phyloP scores from a whole-genome alignment of 495 filamentous ascomycete genomes.

The Neurospora sp. region DNA sequence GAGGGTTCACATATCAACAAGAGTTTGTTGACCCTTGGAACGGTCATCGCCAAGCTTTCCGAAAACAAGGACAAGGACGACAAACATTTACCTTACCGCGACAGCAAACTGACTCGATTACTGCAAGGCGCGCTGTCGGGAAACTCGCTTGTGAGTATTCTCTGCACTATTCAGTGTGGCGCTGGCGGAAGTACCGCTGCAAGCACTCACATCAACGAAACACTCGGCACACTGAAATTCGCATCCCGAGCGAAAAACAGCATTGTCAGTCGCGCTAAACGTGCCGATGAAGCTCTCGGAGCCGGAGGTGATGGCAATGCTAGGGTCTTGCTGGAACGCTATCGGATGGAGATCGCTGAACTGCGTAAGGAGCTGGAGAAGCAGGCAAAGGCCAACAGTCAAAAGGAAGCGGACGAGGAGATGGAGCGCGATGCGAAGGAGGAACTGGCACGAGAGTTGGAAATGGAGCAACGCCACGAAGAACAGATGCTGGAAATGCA shows the following conservation, averaged over 20 bases:
- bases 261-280: conserved; percentile 94
- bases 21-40: conserved; percentile 88
- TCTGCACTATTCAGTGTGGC: conserved; percentile 86
- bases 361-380: conserved; percentile 71
- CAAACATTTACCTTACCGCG: conserved; percentile 89
- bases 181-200: conserved; percentile 51
- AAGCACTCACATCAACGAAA: conserved; percentile 70
- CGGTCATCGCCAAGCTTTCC: conserved; percentile 77
- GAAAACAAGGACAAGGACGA: conserved; percentile 81
- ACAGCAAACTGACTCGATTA: conserved; percentile 91
- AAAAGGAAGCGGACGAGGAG: conserved; percentile 57
- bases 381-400: conserved; percentile 49
- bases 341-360: conserved; percentile 86
- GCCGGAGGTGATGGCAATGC: conserved; percentile 69
- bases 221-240: conserved; percentile 93
- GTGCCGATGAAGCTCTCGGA: conserved; percentile 78
- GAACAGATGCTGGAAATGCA: conserved; percentile 99
- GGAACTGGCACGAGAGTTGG: conserved; percentile 65
- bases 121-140: conserved; percentile 90
- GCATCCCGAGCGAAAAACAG: conserved; percentile 94
- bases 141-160: conserved; percentile 89
- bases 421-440: conserved; percentile 48
- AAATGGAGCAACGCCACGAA: conserved; percentile 76
- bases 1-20: conserved; percentile 99
- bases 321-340: conserved; percentile 80